These are phyloP conservation scores for Raddia distichophylla DNA, from an alignment of 176 grass and related monocot genomes.

Conservation along the genomic window DNA sequence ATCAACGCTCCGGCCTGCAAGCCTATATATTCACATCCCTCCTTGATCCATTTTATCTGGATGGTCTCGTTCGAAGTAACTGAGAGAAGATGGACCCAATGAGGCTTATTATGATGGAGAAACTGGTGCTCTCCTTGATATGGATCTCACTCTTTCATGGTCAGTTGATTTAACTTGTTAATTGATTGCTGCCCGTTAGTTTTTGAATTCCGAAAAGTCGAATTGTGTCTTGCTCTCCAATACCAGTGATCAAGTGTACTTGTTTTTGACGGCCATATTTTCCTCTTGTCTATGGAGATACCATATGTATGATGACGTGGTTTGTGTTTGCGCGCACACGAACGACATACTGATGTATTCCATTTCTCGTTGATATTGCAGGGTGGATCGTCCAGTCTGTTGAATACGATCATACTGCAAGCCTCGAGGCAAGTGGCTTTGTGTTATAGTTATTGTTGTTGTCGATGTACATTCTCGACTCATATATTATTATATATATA, in stretches of 20 bases:
- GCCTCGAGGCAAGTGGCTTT: slow-evolving; percentile 47
- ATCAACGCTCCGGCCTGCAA: too few species aligned
- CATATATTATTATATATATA: too few species aligned
- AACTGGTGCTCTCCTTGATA: slow-evolving; percentile 29
- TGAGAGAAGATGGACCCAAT: slow-evolving; percentile 1
- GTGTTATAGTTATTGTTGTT: background rate
- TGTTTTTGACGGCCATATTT: background rate
- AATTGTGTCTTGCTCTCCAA: background rate
- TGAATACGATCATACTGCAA: slow-evolving; percentile 74
- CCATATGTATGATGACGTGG: background rate
- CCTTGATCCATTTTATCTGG: background rate
- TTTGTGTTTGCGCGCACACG: background rate
- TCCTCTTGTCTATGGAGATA: background rate
- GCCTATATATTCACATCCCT: slow-evolving; percentile 25
- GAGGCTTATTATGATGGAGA: slow-evolving; percentile 26
- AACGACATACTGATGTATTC: background rate
- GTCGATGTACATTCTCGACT: too few species aligned
- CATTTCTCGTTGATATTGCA: background rate
- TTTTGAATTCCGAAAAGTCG: background rate
- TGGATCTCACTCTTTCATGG: slow-evolving; percentile 41
- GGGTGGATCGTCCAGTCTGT: slow-evolving; percentile 48
- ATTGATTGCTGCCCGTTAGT: background rate
- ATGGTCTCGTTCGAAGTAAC: background rate
- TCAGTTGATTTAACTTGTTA: background rate
- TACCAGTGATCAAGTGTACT: background rate